Base-by-base conservation (phyloP, 768 basidiomycete species). In the Tephrocybe sp. region DNA sequence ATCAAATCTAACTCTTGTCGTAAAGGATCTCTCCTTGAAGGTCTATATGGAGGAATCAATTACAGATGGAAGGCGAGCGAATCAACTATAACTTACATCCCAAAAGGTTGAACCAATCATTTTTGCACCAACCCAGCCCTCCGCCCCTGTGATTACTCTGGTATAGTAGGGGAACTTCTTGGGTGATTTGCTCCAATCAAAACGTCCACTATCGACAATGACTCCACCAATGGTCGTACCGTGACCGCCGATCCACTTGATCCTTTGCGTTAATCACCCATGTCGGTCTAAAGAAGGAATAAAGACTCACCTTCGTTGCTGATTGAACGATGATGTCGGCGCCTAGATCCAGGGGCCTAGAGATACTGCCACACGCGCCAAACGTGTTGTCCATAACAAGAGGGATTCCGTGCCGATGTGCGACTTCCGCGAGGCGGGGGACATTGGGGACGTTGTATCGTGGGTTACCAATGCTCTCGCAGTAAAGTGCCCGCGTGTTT, bases 211-310 rank as follows among this genome's bases (percentile, higher is more conserved):
- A 55, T 87, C 85, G 21, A 88, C 57, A 24, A 86, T 67, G 14
- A 85, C 79, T 33, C 86, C 86, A 0, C 73, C 84, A 45, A 87
- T 79, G 6, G 81, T 84, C 8, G 82, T 85, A n/a, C 86, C 84
- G 44, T 84, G 82, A 0, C 83, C 82, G 1, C 79, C 80, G 5
- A 86, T 81, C 85, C 85, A 86, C 60, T 87, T 0, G 83, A 85
- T 2, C 80, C 9, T 9, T 80, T 25, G 14, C 10, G 15, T 51
- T 15, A 50, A 32, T 12, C 7, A 30, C 76, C 81, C 60, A 79
- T 77, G 18, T 5, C 17, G 3, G 17, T 4, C 28, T 4, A 20
- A 17, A 42, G 9, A 17, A 11, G 28, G 7, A 9, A 30, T 17
- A 23, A 38, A 9, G 17, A 37, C 24, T 20, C 11, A 42, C 48